Base-by-base conservation (phyloP, 2,329 filamentous ascomycete species). In the Myotisia sp. region DNA sequence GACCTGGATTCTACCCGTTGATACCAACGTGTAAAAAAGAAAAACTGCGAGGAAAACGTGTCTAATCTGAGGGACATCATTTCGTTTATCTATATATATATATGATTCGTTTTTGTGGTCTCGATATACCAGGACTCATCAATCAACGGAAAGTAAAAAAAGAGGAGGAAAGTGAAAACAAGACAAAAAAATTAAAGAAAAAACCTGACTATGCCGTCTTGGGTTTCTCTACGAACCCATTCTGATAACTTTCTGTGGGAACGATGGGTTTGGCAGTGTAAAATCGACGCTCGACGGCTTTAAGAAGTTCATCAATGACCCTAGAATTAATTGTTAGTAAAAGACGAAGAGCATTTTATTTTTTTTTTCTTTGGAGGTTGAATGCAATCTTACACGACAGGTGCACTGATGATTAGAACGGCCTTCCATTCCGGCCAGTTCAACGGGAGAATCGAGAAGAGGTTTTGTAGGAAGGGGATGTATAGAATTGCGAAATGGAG, bases 401-500 rank as follows among this genome's bases (percentile, higher is more conserved):
- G 90, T 12, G 77, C 76, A 59, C 86, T 94, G 53, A 95, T 90
- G 20, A 68, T 59, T 43, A 94, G 52, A 29, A 98, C 90, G 12
- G 92, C 86, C 62, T 84, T 76, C 90, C 90, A 98, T 61, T 98
- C 90, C 13, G 63, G 67, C 72, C 71, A 74, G 53, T 87, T 79
- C 45, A 98, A 62, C 6, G 90, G 86, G 42, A 93, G 61, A 44
- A 98, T 95, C 23, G 81, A 82, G 64, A 98, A 98, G 39, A 98
- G 63, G 5, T 65, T 67, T 62, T 94, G 87, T 39, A 98, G 62
- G 62, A 93, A 74, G 0, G 92, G 90, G 2, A 78, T 79, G 62
- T 98, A 98, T 23, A 98, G 70, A 32, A 98, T 77, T 16, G 77
- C 82, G 57, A 95, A 94, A 67, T 98, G 90, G 37, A 98, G 70